phyloP scores from a whole-genome alignment of 1,284 basidiomycete genomes.

The Apiotrichum domesticum region DNA sequence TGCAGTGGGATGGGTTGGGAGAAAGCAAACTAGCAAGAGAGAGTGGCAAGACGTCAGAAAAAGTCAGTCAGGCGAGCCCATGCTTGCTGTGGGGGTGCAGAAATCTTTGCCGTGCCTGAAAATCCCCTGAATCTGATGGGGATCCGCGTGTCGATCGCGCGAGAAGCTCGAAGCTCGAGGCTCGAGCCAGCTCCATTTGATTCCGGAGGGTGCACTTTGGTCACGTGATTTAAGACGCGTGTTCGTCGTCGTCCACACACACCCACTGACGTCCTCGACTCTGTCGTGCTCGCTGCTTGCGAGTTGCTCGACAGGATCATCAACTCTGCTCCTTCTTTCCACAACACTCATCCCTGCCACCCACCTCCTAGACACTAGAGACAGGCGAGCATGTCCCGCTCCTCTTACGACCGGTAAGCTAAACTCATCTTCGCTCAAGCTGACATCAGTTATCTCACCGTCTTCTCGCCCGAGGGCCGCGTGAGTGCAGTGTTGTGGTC shows the following conservation, averaged over 20 bases:
- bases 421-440: not conserved
- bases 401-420: conserved; percentile 45
- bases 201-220: no score
- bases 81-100: not conserved
- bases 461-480: conserved; percentile 51
- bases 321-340: not conserved
- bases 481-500: conserved; percentile 22
- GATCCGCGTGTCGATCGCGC: no score
- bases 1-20: not conserved
- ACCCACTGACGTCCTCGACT: conserved; percentile 12
- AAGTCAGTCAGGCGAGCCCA: not conserved
- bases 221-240: conserved; percentile 5
- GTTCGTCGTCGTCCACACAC: conserved; percentile 2
- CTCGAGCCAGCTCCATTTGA: no score
- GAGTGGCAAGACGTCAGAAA: no score
- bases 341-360: not conserved
- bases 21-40: not conserved
- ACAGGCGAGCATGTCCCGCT: conserved; percentile 36
- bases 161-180: no score
- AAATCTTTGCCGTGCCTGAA: conserved; percentile 5
- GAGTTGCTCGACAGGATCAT: not conserved
- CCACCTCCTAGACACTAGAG: not conserved
- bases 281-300: not conserved
- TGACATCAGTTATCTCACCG: conserved; percentile 48
- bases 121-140: no score